Conservation (phyloP, 2,329 filamentous ascomycete genomes). For the Monosporascus sp. region DNA sequence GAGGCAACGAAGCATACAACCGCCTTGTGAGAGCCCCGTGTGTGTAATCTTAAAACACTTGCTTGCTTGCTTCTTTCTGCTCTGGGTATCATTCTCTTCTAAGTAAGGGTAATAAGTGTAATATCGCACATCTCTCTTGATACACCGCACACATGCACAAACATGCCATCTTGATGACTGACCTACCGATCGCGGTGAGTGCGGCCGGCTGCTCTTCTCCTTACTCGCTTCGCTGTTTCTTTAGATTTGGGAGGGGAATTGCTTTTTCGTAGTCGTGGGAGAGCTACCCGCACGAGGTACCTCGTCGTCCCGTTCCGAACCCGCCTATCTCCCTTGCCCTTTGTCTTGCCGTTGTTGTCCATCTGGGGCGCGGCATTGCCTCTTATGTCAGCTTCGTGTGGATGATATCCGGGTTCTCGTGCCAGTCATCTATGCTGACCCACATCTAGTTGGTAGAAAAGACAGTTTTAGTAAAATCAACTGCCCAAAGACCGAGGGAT, state of each 20-base stretch:
- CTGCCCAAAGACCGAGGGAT: no score
- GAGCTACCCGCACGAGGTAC: background rate
- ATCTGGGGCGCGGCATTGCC: background rate
- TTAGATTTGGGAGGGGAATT: no score
- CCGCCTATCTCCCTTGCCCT: background rate
- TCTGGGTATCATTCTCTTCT: background rate
- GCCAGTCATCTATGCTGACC: constrained; percentile 99
- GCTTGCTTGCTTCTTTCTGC: background rate
- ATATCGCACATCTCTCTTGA: background rate
- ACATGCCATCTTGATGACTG: no score
- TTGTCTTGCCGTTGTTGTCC: background rate
- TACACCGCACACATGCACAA: no score
- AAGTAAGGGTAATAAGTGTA: background rate
- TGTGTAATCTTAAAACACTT: background rate
- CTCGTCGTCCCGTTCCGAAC: background rate
- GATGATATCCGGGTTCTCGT: constrained; percentile 98
- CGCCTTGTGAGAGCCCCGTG: background rate
- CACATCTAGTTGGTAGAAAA: constrained; percentile 67
- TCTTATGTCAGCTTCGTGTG: constrained; percentile 89
- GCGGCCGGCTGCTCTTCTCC: no score
- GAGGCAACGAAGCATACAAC: background rate
- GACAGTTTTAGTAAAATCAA: constrained; percentile 9
- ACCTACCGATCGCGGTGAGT: no score
- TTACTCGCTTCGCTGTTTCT: no score
- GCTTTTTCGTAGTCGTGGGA: no score